Percentiles rank a stretch among this genome's conserved stretches.
phyloP scores from a whole-genome alignment of 2,329 filamentous ascomycete genomes.

The Parastagonospora nodorum region DNA sequence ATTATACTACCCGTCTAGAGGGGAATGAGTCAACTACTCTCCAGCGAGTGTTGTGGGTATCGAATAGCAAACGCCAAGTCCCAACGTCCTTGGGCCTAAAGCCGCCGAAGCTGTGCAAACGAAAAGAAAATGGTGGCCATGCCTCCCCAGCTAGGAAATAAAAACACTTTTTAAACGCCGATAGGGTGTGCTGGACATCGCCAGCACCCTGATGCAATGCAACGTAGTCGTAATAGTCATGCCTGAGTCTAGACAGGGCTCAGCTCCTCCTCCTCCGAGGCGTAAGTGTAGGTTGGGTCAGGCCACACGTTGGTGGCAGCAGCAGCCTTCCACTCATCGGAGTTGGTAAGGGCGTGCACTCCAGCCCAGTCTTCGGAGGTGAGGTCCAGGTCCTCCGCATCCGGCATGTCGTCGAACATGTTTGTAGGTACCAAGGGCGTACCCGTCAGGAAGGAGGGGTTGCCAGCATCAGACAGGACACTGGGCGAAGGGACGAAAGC shows the following conservation, averaged over 20 bases:
- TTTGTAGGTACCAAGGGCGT: conserved; percentile 18
- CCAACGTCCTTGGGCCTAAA: no score
- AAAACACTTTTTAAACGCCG: background rate
- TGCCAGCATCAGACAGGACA: conserved; percentile 32
- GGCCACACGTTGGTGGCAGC: conserved; percentile 19
- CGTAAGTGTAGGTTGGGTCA: conserved; percentile 19
- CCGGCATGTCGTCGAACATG: conserved; percentile 28
- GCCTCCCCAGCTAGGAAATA: no score
- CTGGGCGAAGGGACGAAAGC: conserved; percentile 41
- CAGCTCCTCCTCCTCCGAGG: conserved; percentile 31
- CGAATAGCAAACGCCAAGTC: no score
- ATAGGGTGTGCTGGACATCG: background rate
- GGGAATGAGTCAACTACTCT: no score
- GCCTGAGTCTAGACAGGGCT: conserved; percentile 11
- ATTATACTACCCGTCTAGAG: no score
- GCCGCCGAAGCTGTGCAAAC: no score
- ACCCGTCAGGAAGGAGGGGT: conserved; percentile 21
- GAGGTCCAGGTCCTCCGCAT: conserved; percentile 21
- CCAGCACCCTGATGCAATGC: background rate
- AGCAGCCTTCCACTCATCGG: conserved; percentile 16
- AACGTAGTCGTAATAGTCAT: background rate
- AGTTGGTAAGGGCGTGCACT: conserved; percentile 10
- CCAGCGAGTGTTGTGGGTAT: no score
- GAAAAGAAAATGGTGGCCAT: no score
- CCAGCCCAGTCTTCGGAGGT: conserved; percentile 20